A percentile compares a stretch with the other conserved stretches of the same genome.
phyloP scores from a whole-genome alignment of 257 asterid species.

The Solanum stenotomum region DNA sequence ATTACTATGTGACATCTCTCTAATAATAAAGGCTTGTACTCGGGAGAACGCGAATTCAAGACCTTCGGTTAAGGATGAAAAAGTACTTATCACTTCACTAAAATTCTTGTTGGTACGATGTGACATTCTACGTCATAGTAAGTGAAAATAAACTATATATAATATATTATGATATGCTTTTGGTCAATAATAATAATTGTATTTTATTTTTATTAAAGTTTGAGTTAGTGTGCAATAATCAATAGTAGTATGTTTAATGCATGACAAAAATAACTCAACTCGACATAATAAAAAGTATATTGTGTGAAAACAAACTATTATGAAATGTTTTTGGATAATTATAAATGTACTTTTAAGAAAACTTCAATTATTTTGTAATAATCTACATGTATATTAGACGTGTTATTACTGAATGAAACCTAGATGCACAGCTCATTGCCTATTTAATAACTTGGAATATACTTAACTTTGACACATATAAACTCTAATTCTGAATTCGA shows the following conservation, averaged over 20 bases:
- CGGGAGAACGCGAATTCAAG: rapidly evolving
- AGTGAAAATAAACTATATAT: background rate
- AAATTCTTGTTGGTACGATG: too few species aligned
- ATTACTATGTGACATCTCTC: background rate
- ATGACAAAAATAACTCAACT: too few species aligned
- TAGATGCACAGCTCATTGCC: background rate
- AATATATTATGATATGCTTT: background rate
- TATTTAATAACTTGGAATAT: background rate
- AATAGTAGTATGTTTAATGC: too few species aligned
- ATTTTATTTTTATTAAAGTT: too few species aligned
- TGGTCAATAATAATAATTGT: too few species aligned
- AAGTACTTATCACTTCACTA: too few species aligned
- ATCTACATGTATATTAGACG: background rate
- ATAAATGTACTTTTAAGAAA: background rate
- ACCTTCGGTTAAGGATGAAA: too few species aligned
- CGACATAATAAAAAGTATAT: background rate
- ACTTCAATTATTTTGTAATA: background rate
- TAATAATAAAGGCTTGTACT: too few species aligned
- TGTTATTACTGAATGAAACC: background rate
- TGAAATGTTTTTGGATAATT: background rate
- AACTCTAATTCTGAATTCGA: background rate
- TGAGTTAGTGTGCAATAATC: too few species aligned
- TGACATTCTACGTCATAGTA: background rate
- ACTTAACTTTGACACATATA: background rate
- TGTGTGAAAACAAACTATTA: background rate